Evolutionary conservation across 805 yeast species (phyloP).

Genomic region (Saccharomycopsis schoenii): DNA sequence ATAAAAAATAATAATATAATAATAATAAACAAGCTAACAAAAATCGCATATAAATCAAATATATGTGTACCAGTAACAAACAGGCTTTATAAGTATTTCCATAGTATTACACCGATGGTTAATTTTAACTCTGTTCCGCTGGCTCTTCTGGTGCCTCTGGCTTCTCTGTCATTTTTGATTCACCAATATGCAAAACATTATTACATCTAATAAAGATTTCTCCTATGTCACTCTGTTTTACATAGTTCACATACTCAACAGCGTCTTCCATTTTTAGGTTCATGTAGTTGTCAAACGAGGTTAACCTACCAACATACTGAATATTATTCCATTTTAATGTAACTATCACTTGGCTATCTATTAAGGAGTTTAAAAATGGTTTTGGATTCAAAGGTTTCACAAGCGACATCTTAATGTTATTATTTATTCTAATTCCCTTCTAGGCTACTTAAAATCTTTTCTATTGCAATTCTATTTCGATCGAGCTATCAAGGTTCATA

Average conservation of each 20-base stretch:
- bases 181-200: conserved; percentile 71
- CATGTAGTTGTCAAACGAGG: conserved; percentile 87
- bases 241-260: conserved; percentile 40
- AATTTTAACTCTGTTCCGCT: background rate
- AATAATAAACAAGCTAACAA: background rate
- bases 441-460: too few species aligned
- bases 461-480: too few species aligned
- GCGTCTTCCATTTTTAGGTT: conserved; percentile 67
- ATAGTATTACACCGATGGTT: background rate
- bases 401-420: background rate
- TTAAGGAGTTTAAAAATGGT: conserved; percentile 73
- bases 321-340: conserved; percentile 85
- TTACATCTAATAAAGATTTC: conserved; percentile 86
- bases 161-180: conserved; percentile 17
- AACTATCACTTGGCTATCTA: conserved; percentile 63
- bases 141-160: background rate
- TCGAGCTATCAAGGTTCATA: too few species aligned
- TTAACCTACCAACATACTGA: conserved; percentile 71
- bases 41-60: background rate
- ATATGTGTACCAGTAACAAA: background rate
- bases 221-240: conserved; percentile 45
- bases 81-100: conserved; percentile 13
- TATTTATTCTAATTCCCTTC: background rate
- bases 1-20: background rate
- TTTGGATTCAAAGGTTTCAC: conserved; percentile 55